Percentiles rank a stretch among this genome's conserved stretches.
These are phyloP conservation scores for Cenococcum geophilum DNA, from an alignment of 495 filamentous ascomycete genomes.

Conservation along the genomic window DNA sequence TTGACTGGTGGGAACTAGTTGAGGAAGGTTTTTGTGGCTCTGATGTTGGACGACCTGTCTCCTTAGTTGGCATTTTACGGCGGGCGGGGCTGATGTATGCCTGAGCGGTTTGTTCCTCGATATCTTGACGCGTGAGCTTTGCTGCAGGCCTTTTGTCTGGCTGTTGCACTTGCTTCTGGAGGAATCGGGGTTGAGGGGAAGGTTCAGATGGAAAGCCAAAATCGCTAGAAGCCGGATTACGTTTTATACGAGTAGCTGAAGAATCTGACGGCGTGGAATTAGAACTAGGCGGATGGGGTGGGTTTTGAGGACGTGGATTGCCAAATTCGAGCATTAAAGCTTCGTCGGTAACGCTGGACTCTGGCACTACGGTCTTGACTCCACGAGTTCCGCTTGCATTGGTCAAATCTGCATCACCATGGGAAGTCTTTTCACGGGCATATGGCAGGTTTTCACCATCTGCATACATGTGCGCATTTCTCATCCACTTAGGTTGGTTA, in stretches of 20 bases:
- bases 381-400: not conserved
- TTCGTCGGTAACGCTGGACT: constrained; percentile 66
- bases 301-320: constrained; percentile 21
- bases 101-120: constrained; percentile 75
- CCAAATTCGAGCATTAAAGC: constrained; percentile 79
- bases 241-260: not conserved
- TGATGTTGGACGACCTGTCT: constrained; percentile 11
- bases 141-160: constrained; percentile 30
- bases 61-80: constrained; percentile 53
- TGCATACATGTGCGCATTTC: constrained; percentile 46
- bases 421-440: not conserved
- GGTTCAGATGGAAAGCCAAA: constrained; percentile 19
- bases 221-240: not conserved
- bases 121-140: constrained; percentile 58
- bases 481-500: constrained; percentile 93
- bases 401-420: not conserved
- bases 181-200: constrained; percentile 46
- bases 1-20: constrained; percentile 21
- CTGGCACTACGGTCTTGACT: not conserved
- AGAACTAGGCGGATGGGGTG: constrained; percentile 2
- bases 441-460: constrained; percentile 11
- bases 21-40: constrained; percentile 26
- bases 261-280: constrained; percentile 3
- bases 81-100: constrained; percentile 88
- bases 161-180: constrained; percentile 44